Base-by-base conservation (phyloP, 768 basidiomycete genomes). In the Suillus subalutaceus region DNA sequence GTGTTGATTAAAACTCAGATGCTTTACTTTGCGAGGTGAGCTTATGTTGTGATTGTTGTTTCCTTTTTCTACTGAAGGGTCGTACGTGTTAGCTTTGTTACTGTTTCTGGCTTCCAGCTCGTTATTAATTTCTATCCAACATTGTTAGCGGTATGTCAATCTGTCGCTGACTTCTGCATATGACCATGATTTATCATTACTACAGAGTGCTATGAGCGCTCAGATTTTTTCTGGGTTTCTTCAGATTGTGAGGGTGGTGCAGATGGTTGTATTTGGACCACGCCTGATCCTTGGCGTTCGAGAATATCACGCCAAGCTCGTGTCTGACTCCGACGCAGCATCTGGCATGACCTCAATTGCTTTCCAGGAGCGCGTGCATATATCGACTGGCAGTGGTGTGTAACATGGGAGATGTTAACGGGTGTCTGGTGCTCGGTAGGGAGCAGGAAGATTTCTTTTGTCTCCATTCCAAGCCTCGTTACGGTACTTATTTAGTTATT, bases 121-220 rank as follows among this genome's bases (percentile, higher is more conserved):
- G 4, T n/a, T 4, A 1, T 46, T 9, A 2, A 9, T 0, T 46
- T 46, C 0, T 46, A 20, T 46, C 44, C 9, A n/a, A n/a, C 9
- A n/a, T 0, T 10, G 9, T 46, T 20, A 46, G 2, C 4, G 20
- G 44, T 46, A 46, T 46, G 20, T 10, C 43, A 20, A 44, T 44
- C 43, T 44, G 18, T 20, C 18, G 20, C 43, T 44, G 6, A 8
- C 43, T 18, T 44, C 18, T 44, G 3, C 18, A 44, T 20, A 18
- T 3, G 18, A 46, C 44, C 20, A 46, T 1, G 1, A 4, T n/a
- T n/a, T 4, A 46, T 46, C 44, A 10, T n/a, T n/a, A 10, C 20
- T 46, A n/a, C 10, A 46, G 44, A 3, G 10, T 18, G 1, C 18
- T 8, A 7, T 44, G 6, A 0, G 8, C 2, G 0, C 3, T 2